These are phyloP conservation scores for Claviceps monticola DNA, from an alignment of 2,329 filamentous ascomycete genomes.

Conservation along the genomic window DNA sequence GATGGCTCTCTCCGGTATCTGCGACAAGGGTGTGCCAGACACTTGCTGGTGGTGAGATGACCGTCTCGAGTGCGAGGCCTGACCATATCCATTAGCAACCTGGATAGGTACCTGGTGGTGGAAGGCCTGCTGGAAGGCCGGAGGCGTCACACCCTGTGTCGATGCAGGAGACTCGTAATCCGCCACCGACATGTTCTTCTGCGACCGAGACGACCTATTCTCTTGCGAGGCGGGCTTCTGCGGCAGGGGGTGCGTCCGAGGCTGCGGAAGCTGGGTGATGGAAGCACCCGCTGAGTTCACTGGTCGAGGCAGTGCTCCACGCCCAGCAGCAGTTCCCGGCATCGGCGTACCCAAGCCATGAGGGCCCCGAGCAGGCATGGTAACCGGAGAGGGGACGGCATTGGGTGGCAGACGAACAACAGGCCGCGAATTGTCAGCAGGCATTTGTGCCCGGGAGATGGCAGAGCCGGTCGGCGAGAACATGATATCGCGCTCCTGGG, in stretches of 20 bases:
- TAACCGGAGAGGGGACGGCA: conserved; percentile 28
- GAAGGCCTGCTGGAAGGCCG: conserved; percentile 83
- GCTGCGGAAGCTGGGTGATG: conserved; percentile 40
- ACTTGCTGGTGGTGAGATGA: conserved; percentile 57
- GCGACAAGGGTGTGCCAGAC: conserved; percentile 69
- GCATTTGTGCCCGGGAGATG: conserved; percentile 52
- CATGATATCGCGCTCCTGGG: conserved; percentile 52
- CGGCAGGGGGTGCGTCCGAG: conserved; percentile 43
- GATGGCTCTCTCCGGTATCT: conserved; percentile 84
- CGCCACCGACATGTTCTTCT: conserved; percentile 85
- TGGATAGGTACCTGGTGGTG: conserved; percentile 85
- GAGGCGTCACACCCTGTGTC: conserved; percentile 33
- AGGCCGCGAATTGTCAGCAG: conserved; percentile 50
- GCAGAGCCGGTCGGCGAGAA: conserved; percentile 71
- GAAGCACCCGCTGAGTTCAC: conserved; percentile 14
- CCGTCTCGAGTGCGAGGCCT: conserved; percentile 51
- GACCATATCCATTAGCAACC: conserved; percentile 41
- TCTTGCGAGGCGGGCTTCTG: conserved; percentile 46
- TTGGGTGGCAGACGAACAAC: conserved; percentile 72
- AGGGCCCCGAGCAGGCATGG: conserved; percentile 12
- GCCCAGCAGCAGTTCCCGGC: background rate
- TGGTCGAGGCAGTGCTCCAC: conserved; percentile 7
- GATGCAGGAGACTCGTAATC: conserved; percentile 75
- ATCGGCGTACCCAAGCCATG: background rate
- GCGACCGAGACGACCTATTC: conserved; percentile 57